Base-by-base conservation (phyloP, 1,284 basidiomycete genomes). In the Irpex sp. region DNA sequence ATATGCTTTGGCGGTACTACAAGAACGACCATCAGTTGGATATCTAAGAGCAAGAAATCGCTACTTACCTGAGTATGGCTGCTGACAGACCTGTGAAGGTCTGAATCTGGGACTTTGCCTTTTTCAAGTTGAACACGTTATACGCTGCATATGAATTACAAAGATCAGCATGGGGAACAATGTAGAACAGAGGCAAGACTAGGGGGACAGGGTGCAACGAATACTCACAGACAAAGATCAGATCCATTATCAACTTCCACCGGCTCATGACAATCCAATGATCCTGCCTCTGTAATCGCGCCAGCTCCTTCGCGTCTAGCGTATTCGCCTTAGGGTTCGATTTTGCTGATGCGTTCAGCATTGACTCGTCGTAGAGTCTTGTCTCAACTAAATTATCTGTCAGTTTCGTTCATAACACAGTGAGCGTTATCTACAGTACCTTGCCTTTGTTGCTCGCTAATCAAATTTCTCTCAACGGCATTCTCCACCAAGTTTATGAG, bases 181-280 rank as follows among this genome's bases (percentile, higher is more conserved):
- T n/a, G 45, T 13, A 15, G 27, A 43, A 20, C 3, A 43, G 11
- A 64, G 22, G 11, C 15, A 58, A 49, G 44, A 4, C 13, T 22
- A 13, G 49, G 32, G 32, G 32, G 20, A 32, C 44, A 20, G 60
- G 4, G 24, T 42, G 64, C 20, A 64, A 44, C 67, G 20, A 65
- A 49, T 15, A 89, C 94, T 84, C 78, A 96, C 94, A 94, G 79
- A 95, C 94, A 81, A 95, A 96, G 74, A 95, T 87, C 71, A 96
- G 82, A 80, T 96, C 94, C 92, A 95, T 94, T 43, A 89, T 76
- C 71, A 96, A 83, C 83, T 96, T 96, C 69, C 85, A 82, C 68
- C 92, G 83, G 38, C 91, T 87, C 60, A 94, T 81, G 73, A 89
- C 89, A 67, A 96, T 83, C 94, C 94, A 96, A 78, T 92, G 91